These are phyloP conservation scores for Geotrichum ghanense DNA, from an alignment of 805 yeast species.

Conservation along the genomic window DNA sequence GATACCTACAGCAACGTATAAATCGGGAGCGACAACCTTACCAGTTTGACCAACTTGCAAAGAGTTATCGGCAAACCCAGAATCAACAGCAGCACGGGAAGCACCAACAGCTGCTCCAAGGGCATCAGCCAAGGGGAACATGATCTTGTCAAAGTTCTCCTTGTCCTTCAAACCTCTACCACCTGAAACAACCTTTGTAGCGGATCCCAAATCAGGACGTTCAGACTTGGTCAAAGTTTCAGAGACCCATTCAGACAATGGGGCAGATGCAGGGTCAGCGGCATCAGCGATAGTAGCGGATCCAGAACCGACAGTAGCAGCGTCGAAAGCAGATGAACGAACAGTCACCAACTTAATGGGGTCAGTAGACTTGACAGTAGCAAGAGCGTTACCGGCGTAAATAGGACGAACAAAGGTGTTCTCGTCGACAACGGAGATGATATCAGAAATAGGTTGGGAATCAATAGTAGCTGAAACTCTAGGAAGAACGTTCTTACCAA, in stretches of 20 bases:
- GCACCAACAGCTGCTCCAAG: slow-evolving; percentile 94
- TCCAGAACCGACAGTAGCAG: slow-evolving; percentile 27
- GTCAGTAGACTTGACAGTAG: slow-evolving; percentile 68
- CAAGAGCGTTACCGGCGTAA: slow-evolving; percentile 88
- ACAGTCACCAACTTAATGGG: slow-evolving; percentile 58
- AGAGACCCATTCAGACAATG: slow-evolving; percentile 51
- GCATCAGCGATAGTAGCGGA: slow-evolving; percentile 33
- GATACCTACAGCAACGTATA: slow-evolving; percentile 86
- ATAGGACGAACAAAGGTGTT: slow-evolving; percentile 84
- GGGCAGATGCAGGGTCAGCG: slow-evolving; percentile 24
- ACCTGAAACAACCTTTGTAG: slow-evolving; percentile 74
- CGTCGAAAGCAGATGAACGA: slow-evolving; percentile 71
- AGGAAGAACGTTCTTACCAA: slow-evolving; percentile 80
- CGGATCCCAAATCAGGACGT: slow-evolving; percentile 85
- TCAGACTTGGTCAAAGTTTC: slow-evolving; percentile 67
- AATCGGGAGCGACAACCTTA: slow-evolving; percentile 92
- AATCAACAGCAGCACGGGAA: slow-evolving; percentile 94
- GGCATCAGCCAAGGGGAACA: slow-evolving; percentile 75
- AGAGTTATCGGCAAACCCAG: slow-evolving; percentile 92
- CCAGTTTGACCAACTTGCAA: slow-evolving; percentile 98
- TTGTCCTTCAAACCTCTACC: slow-evolving; percentile 90
- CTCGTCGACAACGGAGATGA: slow-evolving; percentile 51
- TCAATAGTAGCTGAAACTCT: slow-evolving; percentile 78
- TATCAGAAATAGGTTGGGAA: slow-evolving; percentile 79
- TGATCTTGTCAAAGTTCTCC: slow-evolving; percentile 66